Evolutionary conservation across 176 grass and related monocot species (phyloP).

Genomic region (Oryza meyeriana): DNA sequence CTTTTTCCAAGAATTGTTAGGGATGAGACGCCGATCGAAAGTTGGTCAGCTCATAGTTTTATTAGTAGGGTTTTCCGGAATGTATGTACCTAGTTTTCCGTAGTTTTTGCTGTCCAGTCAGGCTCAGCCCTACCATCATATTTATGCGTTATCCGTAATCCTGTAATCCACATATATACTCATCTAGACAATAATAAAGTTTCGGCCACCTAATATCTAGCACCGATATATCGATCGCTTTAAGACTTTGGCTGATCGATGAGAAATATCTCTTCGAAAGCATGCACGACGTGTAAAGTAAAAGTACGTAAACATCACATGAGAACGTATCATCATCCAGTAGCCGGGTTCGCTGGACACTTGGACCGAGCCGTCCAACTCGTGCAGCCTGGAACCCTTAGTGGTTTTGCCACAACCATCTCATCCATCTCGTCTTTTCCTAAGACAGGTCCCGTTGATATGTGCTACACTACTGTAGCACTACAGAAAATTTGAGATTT

Average conservation of each 20-base stretch:
- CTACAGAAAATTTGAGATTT: neutral
- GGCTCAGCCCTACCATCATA: neutral
- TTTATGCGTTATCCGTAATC: neutral
- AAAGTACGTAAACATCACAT: neutral
- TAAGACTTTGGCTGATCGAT: neutral
- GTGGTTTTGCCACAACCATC: constrained; percentile 33
- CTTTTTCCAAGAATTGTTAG: neutral
- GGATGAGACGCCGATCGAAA: neutral
- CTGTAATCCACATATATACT: neutral
- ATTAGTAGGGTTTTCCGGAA: neutral
- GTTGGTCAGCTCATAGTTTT: neutral
- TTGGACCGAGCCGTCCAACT: constrained; percentile 35
- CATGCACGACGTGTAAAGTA: neutral
- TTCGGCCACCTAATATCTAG: neutral
- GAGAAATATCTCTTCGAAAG: neutral
- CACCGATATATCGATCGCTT: neutral
- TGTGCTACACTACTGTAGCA: neutral
- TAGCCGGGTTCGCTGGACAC: neutral
- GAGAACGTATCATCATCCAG: neutral
- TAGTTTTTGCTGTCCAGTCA: neutral
- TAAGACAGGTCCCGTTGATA: constrained; percentile 10
- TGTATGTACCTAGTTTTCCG: neutral
- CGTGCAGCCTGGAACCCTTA: constrained; percentile 27
- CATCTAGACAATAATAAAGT: neutral
- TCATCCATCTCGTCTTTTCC: neutral